Conservation (phyloP, 2,329 filamentous ascomycete genomes). For the Sarocladiaceae sp. region DNA sequence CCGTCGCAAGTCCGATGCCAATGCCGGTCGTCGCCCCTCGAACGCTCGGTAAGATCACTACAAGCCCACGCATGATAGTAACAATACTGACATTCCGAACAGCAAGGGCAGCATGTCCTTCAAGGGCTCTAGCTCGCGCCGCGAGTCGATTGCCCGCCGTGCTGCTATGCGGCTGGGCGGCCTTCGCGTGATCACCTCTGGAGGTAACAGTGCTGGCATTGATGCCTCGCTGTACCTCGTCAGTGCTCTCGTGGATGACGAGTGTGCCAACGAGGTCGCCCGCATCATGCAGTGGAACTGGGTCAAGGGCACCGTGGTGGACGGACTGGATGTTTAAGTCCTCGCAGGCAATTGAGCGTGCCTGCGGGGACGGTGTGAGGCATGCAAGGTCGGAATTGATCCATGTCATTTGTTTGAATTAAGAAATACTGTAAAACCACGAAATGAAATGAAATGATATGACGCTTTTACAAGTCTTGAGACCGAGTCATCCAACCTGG, state of each 20-base stretch:
- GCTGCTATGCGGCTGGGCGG: conserved; percentile 69
- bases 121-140: conserved; percentile 68
- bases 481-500: too few species aligned
- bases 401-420: conserved; percentile 9
- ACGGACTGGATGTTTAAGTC: conserved; percentile 74
- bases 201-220: conserved; percentile 73
- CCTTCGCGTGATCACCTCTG: conserved; percentile 72
- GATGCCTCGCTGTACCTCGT: conserved; percentile 84
- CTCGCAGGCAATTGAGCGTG: conserved; percentile 9
- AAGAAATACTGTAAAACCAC: conserved; percentile 7
- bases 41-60: conserved; percentile 51
- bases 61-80: background rate
- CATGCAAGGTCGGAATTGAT: conserved; percentile 8
- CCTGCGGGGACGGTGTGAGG: conserved; percentile 7
- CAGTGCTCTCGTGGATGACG: conserved; percentile 74
- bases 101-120: conserved; percentile 83
- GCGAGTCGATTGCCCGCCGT: conserved; percentile 77
- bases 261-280: conserved; percentile 71
- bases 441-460: conserved; percentile 6
- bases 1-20: conserved; percentile 67
- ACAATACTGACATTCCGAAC: conserved; percentile 17
- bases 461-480: background rate
- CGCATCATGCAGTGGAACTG: conserved; percentile 76
- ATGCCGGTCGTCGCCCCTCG: conserved; percentile 56
- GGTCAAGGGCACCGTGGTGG: conserved; percentile 80